Conservation (phyloP, 2,329 filamentous ascomycete species). For the Calonectria pseudoreteaudii region DNA sequence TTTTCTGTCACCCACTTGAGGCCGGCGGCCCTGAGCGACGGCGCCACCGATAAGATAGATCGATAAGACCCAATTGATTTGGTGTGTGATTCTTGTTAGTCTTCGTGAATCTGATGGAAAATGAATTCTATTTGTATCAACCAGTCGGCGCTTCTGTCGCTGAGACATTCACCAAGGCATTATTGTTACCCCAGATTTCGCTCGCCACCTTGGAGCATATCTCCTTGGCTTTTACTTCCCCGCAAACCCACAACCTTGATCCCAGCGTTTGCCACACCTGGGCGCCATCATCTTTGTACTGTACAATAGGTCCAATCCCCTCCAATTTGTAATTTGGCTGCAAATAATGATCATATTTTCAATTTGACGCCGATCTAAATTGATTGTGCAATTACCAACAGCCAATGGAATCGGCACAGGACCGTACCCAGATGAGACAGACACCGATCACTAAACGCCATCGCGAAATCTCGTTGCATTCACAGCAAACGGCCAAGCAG, state of each 20-base stretch:
- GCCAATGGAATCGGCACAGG: neutral
- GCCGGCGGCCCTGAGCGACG: neutral
- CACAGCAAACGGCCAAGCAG: neutral
- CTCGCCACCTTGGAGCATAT: neutral
- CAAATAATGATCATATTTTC: neutral
- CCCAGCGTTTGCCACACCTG: neutral
- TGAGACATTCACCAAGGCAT: neutral
- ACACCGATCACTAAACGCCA: neutral
- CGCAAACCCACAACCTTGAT: neutral
- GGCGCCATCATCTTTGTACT: too few relatives aligned
- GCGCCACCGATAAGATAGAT: neutral
- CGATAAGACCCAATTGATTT: neutral
- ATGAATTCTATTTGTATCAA: neutral
- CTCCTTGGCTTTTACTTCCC: neutral
- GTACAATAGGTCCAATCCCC: too few relatives aligned
- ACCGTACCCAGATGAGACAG: neutral
- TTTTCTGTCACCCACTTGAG: neutral
- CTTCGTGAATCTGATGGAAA: neutral
- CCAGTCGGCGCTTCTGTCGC: neutral
- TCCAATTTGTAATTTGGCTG: neutral
- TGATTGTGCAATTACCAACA: neutral
- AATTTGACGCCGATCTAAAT: neutral
- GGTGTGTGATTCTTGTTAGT: slow-evolving; percentile 2
- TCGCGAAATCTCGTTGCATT: neutral
- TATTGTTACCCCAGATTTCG: neutral